These are phyloP conservation scores for Mucor circinelloides DNA, from an alignment of 371 early-diverging fungal genomes.

Conservation along the genomic window DNA sequence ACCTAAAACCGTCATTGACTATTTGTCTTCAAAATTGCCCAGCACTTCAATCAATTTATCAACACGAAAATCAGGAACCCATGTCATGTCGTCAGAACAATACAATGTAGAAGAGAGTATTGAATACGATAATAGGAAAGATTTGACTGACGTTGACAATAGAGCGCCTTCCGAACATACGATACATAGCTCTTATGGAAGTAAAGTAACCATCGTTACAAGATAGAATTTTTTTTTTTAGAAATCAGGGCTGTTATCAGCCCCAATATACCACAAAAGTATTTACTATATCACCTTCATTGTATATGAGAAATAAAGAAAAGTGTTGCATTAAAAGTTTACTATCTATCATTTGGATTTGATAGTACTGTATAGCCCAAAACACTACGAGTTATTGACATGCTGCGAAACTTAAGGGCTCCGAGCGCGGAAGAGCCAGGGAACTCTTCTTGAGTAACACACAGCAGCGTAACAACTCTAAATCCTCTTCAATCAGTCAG, in stretches of 20 bases:
- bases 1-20: slow-evolving; percentile 6
- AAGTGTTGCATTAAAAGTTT: too few relatives aligned
- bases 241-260: background rate
- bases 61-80: slow-evolving; percentile 5
- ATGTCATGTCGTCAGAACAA: slow-evolving; percentile 8
- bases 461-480: background rate
- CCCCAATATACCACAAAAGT: background rate
- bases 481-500: background rate
- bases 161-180: background rate
- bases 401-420: background rate
- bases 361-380: background rate
- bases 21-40: slow-evolving; percentile 5
- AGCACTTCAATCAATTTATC: background rate
- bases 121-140: background rate
- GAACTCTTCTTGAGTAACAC: background rate
- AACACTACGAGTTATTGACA: background rate
- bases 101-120: slow-evolving; percentile 4
- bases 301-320: background rate
- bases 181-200: slow-evolving; percentile 3
- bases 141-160: background rate
- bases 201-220: slow-evolving; percentile 12
- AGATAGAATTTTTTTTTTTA: background rate
- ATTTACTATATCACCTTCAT: background rate
- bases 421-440: background rate
- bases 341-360: too few relatives aligned